Evolutionary conservation across 306 rosid species (phyloP), one percentile per base, ranked within the genome.

Genomic region (Lotus japonicus): DNA sequence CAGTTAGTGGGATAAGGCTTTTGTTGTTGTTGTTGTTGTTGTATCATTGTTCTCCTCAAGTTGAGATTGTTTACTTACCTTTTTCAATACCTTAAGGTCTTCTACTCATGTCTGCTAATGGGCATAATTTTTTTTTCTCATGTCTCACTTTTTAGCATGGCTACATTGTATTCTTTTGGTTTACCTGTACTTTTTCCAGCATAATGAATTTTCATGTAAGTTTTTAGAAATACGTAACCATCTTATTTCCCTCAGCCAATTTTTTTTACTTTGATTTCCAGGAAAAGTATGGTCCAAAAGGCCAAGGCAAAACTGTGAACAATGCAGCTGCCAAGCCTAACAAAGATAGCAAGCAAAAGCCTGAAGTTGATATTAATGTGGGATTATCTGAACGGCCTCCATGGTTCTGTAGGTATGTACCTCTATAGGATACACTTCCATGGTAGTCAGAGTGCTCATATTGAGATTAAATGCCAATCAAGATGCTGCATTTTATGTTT

Each of bases 221-320:
- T 41, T 58, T 65, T 64, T 16, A 3, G 19, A 58, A 17, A 11
- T 41, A 48, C 18, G 5, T 11, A 57, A 15, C 45, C 26, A 33
- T 42, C 49, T 54, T 43, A 41, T 54, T 66, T 53, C 44, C 13
- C 9, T n/a, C 28, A 19, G 15, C 38, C 6, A 2, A 5, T 51
- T 56, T 5, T 7, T 51, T 12, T 68, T 58, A 16, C 58, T 72
- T 67, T 35, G 52, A 17, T 10, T 77, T 64, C 38, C 85, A 90
- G 97, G 99, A 94, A 77, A 94, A 94, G 73, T 94, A 88, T 75
- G 99, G 97, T 79, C 99, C 99, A 0, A 94, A 94, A 80, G 99
- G 95, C 63, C 90, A 79, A 83, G 86, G 70, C 45, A 91, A 83
- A 46, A 60, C 78, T 69, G n/a, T 38, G 53, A 88, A 71, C 42